Evolutionary conservation across 2,329 filamentous ascomycete genomes (phyloP), one percentile per base, ranked within the genome.

Genomic region (Alternaria burnsii): DNA sequence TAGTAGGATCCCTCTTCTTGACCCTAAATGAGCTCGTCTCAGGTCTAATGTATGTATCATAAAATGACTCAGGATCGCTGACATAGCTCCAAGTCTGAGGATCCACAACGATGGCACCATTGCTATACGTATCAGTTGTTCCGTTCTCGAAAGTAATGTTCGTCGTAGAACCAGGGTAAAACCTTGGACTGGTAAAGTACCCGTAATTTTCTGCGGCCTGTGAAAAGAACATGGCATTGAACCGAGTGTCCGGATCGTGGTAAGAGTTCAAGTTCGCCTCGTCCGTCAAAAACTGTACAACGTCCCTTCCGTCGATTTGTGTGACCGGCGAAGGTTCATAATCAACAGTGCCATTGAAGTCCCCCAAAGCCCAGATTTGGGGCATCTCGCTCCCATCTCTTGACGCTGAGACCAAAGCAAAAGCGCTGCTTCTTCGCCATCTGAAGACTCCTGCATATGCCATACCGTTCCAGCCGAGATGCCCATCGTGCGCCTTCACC

Each of bases 191-290:
- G 22, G 62, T 71, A 42, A 76, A 76, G 26, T 69, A 67, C 4
- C 74, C 72, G 48, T 59, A 76, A 18, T 66, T 74, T 43, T 75
- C 71, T 16, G 73, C 69, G 10, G 73, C 62, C 12, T 73, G 73
- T 63, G 75, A 72, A 57, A 75, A 73, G 59, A 82, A 79, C 59
- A 81, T 67, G 38, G 68, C 60, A 51, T 82, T 81, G 58, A 76
- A 82, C 18, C 77, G 70, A 0, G 78, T 73, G 58, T 82, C 80
- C 3, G 77, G 78, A 38, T 82, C 80, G 24, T 81, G 79, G 34
- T 75, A 78, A 0, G 68, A 30, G n/a, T 62, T 74, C 32, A 68
- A 42, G 3, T 66, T 46, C 16, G 77, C 71, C 46, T 78, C 73
- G 11, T 74, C 66, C 10, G 74, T 63, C 38, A 82, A 61, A 26